Conservation (phyloP, 31 red algal genomes). For the Endocladia muricata region DNA sequence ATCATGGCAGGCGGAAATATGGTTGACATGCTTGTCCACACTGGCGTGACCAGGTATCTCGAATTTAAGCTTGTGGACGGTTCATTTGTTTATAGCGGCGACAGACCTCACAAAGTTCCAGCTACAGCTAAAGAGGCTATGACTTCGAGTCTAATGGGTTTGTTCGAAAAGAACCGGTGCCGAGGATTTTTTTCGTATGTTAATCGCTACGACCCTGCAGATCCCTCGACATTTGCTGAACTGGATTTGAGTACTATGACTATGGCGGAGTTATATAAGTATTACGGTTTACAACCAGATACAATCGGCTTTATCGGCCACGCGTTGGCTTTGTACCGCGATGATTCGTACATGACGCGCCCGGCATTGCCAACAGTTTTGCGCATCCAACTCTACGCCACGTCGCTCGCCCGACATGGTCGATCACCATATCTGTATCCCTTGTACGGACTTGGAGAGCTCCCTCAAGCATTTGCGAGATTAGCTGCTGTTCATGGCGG, state of each 20-base stretch:
- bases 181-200: constrained; percentile 91
- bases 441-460: constrained; percentile 95
- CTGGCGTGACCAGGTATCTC: constrained; percentile 84
- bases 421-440: constrained; percentile 95
- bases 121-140: constrained; percentile 88
- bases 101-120: constrained; percentile 91
- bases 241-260: constrained; percentile 71
- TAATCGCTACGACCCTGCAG: constrained; percentile 62
- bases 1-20: constrained; percentile 92
- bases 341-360: constrained; percentile 76
- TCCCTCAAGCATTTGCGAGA: constrained; percentile 97
- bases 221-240: constrained; percentile 52
- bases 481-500: constrained; percentile 94
- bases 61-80: constrained; percentile 98
- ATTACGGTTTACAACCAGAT: constrained; percentile 81
- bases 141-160: constrained; percentile 88
- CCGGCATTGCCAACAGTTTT: constrained; percentile 83
- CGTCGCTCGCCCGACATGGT: constrained; percentile 82
- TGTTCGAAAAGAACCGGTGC: constrained; percentile 98
- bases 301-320: constrained; percentile 94
- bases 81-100: constrained; percentile 86
- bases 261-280: constrained; percentile 92
- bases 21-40: constrained; percentile 87
- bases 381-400: constrained; percentile 89
- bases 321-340: constrained; percentile 86